A percentile compares a stretch with the other conserved stretches of the same genome.
Conservation (phyloP, 2,329 filamentous ascomycete genomes). For the Aureobasidium musti region DNA sequence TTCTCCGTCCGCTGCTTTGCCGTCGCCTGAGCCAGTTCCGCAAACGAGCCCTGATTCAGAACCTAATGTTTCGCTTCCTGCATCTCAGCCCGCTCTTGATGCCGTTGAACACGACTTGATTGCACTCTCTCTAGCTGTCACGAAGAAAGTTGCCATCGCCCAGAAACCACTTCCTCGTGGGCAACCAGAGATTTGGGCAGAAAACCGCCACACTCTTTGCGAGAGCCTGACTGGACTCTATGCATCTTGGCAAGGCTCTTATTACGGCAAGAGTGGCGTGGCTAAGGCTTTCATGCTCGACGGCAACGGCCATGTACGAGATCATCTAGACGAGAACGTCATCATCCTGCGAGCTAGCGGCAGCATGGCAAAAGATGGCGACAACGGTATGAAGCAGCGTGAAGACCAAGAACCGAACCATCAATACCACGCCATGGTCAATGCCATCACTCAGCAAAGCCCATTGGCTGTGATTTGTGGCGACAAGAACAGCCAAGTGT, state of each 20-base stretch:
- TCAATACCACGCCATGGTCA: constrained; percentile 47
- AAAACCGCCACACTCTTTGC: constrained; percentile 61
- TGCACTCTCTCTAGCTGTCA: constrained; percentile 32
- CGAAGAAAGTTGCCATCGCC: constrained; percentile 34
- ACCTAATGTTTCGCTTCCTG: neutral
- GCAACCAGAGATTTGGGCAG: constrained; percentile 58
- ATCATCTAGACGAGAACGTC: constrained; percentile 62
- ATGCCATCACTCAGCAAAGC: constrained; percentile 50
- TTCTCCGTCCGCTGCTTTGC: neutral
- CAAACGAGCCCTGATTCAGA: neutral
- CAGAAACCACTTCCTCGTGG: constrained; percentile 41
- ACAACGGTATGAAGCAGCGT: constrained; percentile 50
- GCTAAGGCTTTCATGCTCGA: constrained; percentile 63
- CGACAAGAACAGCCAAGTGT: constrained; percentile 52
- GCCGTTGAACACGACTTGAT: neutral
- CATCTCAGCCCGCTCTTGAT: neutral
- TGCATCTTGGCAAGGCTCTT: constrained; percentile 61
- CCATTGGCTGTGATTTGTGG: constrained; percentile 58
- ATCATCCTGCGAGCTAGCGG: constrained; percentile 66
- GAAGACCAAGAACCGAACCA: constrained; percentile 50
- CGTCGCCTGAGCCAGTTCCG: neutral
- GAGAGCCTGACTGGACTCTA: constrained; percentile 63
- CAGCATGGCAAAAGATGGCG: constrained; percentile 51
- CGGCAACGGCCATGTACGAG: constrained; percentile 54
- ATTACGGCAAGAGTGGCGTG: constrained; percentile 55